phyloP scores from a whole-genome alignment of 768 basidiomycete species.

The Rhizopogon vinicolor region DNA sequence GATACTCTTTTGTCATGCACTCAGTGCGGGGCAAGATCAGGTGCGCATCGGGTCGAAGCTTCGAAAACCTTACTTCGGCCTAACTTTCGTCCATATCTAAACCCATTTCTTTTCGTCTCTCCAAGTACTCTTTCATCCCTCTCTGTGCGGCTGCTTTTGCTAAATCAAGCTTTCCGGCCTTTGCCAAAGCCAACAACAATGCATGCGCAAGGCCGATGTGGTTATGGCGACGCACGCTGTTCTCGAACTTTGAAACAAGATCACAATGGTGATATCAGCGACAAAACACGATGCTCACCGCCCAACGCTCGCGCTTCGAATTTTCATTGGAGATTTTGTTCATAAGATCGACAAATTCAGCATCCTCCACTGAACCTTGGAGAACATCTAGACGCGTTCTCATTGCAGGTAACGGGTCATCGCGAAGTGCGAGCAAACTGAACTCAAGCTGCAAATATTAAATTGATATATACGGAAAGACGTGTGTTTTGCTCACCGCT shows the following conservation, averaged over 20 bases:
- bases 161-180: constrained; percentile 54
- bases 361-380: constrained; percentile 37
- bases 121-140: constrained; percentile 39
- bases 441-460: constrained; percentile 68
- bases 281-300: constrained; percentile 44
- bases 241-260: constrained; percentile 62
- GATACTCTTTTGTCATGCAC: not conserved
- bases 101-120: constrained; percentile 35
- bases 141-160: constrained; percentile 43
- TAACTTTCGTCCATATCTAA: constrained; percentile 42
- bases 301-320: constrained; percentile 76
- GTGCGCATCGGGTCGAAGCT: not conserved
- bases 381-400: constrained; percentile 50
- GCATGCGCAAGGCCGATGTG: constrained; percentile 80
- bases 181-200: constrained; percentile 68
- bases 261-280: constrained; percentile 1
- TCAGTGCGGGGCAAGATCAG: not conserved
- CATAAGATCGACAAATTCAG: constrained; percentile 48
- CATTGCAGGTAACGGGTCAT: constrained; percentile 72
- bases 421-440: constrained; percentile 83
- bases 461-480: constrained; percentile 6
- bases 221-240: constrained; percentile 82
- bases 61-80: not conserved
- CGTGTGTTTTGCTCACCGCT: constrained; percentile 50
- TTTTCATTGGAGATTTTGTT: constrained; percentile 62